Evolutionary conservation across 2,329 filamentous ascomycete genomes (phyloP).

Genomic region (Fusarium hainanense): DNA sequence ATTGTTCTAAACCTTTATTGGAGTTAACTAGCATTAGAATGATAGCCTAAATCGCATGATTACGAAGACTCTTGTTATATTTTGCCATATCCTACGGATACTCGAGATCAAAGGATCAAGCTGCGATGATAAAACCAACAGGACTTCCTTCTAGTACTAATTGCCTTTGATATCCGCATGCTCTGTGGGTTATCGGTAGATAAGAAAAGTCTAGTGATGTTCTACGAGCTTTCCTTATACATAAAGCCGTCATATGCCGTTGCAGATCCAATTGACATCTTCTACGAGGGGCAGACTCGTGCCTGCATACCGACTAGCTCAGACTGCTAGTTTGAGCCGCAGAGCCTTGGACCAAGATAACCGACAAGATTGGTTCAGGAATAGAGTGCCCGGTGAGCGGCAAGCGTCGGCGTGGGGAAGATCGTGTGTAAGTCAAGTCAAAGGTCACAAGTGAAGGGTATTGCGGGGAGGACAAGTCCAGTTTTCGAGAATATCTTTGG

Average conservation of each 20-base stretch:
- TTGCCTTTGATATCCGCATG: not conserved
- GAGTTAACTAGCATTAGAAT: constrained; percentile 9
- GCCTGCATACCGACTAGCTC: constrained; percentile 15
- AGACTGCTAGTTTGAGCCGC: not conserved
- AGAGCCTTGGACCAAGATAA: not conserved
- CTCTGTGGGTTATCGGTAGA: not conserved
- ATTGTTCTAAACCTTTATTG: not conserved
- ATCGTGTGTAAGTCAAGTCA: constrained; percentile 15
- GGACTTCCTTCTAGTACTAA: too few relatives aligned
- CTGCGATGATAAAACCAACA: not conserved
- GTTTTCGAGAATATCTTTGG: not conserved
- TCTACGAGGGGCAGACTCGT: not conserved
- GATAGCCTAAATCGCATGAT: constrained; percentile 7
- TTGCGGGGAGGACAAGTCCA: constrained; percentile 1
- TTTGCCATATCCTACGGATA: not conserved
- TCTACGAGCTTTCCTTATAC: not conserved
- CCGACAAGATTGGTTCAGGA: not conserved
- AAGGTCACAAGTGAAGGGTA: not conserved
- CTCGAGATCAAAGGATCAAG: not conserved
- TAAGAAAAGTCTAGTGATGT: not conserved
- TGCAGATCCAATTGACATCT: not conserved
- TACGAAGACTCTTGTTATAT: not conserved
- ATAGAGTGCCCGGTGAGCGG: constrained; percentile 14
- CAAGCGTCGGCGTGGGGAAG: constrained; percentile 35
- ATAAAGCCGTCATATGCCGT: constrained; percentile 37